A percentile compares a stretch with the other conserved stretches of the same genome.
Conservation (phyloP, 225 moss, liverwort and hornwort species). For the Pseudisothecium myosuroides region DNA sequence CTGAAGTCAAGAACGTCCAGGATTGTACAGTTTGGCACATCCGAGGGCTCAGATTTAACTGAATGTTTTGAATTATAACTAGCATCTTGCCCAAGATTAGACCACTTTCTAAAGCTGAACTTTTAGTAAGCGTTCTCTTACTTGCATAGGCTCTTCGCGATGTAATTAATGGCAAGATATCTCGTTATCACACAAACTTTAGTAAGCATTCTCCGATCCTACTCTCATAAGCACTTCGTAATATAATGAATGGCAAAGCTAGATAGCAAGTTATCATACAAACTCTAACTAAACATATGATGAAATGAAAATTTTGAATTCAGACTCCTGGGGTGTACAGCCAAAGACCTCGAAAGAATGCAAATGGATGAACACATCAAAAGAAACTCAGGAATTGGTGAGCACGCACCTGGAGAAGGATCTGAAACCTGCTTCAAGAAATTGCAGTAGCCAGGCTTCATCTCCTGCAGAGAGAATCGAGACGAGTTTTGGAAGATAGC, state of each 20-base stretch:
- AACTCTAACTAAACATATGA: not conserved
- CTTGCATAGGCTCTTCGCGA: not conserved
- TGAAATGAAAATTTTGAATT: not conserved
- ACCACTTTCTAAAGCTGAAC: not conserved
- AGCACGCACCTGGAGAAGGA: conserved; percentile 47
- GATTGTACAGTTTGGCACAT: too few relatives aligned
- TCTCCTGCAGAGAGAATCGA: conserved; percentile 42
- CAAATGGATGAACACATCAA: not conserved
- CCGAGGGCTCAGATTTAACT: not conserved
- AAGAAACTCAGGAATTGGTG: not conserved
- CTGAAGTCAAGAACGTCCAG: not conserved
- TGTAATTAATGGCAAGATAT: not conserved
- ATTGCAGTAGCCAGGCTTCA: conserved; percentile 37
- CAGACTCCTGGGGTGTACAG: not conserved
- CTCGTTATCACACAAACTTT: not conserved
- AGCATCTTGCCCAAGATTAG: not conserved
- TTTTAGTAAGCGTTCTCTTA: not conserved
- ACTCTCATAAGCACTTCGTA: not conserved
- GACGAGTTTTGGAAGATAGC: conserved; percentile 19
- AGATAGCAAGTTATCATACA: not conserved
- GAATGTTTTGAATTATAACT: not conserved
- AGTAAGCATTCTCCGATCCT: not conserved
- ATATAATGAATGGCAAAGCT: not conserved
- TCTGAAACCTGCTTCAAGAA: conserved; percentile 35
- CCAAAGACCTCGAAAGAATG: not conserved